These are phyloP conservation scores for Xylariaceae sp. DNA, from an alignment of 2,329 filamentous ascomycete genomes.

Conservation along the genomic window DNA sequence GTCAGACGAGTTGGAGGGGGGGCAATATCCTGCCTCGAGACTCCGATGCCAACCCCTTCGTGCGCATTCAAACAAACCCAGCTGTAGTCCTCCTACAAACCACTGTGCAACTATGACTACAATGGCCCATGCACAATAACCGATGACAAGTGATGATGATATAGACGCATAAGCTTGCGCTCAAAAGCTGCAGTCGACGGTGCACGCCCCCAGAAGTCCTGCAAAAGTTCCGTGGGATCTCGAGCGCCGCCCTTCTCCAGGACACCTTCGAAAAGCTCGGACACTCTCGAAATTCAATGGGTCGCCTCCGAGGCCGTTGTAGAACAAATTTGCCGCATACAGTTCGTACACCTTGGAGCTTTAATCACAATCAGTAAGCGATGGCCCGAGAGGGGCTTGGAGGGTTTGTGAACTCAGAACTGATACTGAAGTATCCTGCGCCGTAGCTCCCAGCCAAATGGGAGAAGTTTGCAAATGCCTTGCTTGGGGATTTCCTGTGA, in stretches of 20 bases:
- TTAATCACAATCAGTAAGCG: background rate
- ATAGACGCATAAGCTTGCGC: too few relatives aligned
- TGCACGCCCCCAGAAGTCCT: background rate
- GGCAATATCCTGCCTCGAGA: too few relatives aligned
- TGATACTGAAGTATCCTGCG: background rate
- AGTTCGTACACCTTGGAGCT: background rate
- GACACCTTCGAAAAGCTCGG: background rate
- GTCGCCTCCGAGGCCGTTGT: background rate
- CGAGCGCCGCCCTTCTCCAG: background rate
- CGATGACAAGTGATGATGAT: too few relatives aligned
- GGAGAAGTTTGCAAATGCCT: background rate
- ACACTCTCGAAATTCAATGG: background rate
- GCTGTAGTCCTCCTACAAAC: too few relatives aligned
- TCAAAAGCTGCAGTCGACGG: background rate
- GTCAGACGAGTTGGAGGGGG: too few relatives aligned
- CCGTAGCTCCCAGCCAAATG: background rate
- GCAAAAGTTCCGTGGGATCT: background rate
- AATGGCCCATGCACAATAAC: too few relatives aligned
- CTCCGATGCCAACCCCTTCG: too few relatives aligned
- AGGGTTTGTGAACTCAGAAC: background rate
- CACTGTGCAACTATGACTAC: too few relatives aligned
- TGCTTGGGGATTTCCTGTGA: background rate
- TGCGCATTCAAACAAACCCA: too few relatives aligned
- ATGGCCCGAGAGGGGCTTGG: background rate
- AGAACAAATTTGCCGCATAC: background rate